phyloP scores from a whole-genome alignment of 208 protist species.

The Wallacemonas sp. region DNA sequence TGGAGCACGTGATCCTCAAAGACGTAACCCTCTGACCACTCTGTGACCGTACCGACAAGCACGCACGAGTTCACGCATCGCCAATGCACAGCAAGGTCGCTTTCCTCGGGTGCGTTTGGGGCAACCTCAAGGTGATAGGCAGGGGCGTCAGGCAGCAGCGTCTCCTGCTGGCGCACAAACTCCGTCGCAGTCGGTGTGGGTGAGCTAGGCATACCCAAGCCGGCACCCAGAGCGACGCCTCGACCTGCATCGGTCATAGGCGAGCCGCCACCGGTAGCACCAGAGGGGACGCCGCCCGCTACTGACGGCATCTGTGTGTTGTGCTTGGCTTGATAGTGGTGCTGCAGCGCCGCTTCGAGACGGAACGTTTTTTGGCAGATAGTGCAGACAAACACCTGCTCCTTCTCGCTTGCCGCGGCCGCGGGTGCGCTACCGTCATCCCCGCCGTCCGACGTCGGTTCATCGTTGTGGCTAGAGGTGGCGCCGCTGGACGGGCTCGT shows the following conservation, averaged over 20 bases:
- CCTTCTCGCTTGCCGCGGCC: slow-evolving; percentile 21
- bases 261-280: too few relatives aligned
- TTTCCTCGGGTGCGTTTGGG: slow-evolving; percentile 84
- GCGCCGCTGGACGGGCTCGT: too few relatives aligned
- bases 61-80: slow-evolving; percentile 85
- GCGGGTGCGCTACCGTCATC: background rate
- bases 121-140: slow-evolving; percentile 88
- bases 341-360: slow-evolving; percentile 83
- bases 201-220: background rate
- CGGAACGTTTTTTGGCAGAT: slow-evolving; percentile 90
- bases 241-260: too few relatives aligned
- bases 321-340: slow-evolving; percentile 91
- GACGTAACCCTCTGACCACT: slow-evolving; percentile 83
- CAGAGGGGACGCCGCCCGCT: background rate
- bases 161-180: slow-evolving; percentile 68
- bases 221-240: too few relatives aligned
- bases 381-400: slow-evolving; percentile 78
- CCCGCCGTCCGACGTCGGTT: too few relatives aligned
- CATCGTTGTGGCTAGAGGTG: too few relatives aligned
- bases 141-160: slow-evolving; percentile 54
- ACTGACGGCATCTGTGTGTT: slow-evolving; percentile 77
- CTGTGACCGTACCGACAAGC: slow-evolving; percentile 72
- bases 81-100: slow-evolving; percentile 80
- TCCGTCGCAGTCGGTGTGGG: slow-evolving; percentile 15
- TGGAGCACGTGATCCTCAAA: slow-evolving; percentile 88